These are phyloP conservation scores for Carnegiea gigantea DNA, from an alignment of 179 eudicot genomes.

Conservation along the genomic window DNA sequence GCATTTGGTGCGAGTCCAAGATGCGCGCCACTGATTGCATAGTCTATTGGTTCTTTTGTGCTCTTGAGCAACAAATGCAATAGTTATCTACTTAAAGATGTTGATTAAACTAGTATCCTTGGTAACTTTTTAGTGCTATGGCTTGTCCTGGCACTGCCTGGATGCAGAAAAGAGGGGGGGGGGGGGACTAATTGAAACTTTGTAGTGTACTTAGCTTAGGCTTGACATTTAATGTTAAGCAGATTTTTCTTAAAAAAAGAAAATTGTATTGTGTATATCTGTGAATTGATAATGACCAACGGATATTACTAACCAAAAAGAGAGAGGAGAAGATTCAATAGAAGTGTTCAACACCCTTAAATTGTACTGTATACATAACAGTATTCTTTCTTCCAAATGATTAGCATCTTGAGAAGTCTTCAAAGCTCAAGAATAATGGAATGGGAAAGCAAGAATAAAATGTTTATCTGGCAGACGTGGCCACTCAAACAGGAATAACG, in stretches of 20 bases:
- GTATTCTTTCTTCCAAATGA: neutral
- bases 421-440: constrained; percentile 13
- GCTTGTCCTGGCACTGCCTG: constrained; percentile 10
- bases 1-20: constrained; percentile 9
- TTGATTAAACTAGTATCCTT: constrained; percentile 13
- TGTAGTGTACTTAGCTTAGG: neutral
- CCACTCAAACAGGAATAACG: neutral
- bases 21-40: constrained; percentile 11
- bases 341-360: neutral
- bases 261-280: neutral
- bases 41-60: constrained; percentile 20
- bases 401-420: constrained; percentile 11
- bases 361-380: neutral
- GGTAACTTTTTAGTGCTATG: neutral
- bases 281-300: neutral
- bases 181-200: neutral
- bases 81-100: constrained; percentile 6
- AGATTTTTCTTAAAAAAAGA: neutral
- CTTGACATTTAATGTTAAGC: neutral
- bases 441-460: constrained; percentile 1
- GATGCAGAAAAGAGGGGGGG: neutral
- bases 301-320: neutral
- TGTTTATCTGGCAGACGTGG: neutral
- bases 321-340: neutral
- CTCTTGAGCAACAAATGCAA: constrained; percentile 16